Evolutionary conservation across 768 basidiomycete genomes (phyloP), one percentile per base, ranked within the genome.

Genomic region (Podaxis carcinomalis): DNA sequence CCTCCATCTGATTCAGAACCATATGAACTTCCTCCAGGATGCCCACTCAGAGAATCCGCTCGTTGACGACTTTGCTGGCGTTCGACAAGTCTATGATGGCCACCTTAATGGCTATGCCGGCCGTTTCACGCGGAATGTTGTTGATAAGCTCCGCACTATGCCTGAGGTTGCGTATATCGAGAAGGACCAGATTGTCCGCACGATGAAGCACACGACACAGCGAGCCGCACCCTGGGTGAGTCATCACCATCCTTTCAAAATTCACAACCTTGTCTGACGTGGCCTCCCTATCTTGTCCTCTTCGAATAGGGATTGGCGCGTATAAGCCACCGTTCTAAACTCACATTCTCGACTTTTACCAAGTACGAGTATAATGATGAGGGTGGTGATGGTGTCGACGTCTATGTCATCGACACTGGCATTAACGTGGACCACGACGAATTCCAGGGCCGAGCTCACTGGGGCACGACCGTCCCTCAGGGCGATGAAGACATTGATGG

Each of bases 81-180:
- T 93, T 32, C 77, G 75, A 60, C 93, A 96, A 67, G 81, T 96
- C 68, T 97, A 93, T 69, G 82, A 88, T 55, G 80, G 84, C 39
- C 83, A 86, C 63, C 73, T 88, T 68, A 85, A 82, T 61, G 92
- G 92, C 42, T 97, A 95, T 72, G 81, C 93, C 23, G 95, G 93
- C 39, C 78, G 74, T 67, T 95, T 98, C 79, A 82, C 87, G 19
- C 74, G 83, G 28, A 69, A 72, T 32, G 88, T 89, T 46, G 70
- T 99, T 54, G 82, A 92, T 57, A 80, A 83, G 68, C 86, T 99
- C 71, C 83, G 96, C 56, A 73, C 80, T 53, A 80, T 88, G 79
- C 94, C 94, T 9, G 95, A 96, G 72, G 95, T 99, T 35, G 90
- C 86, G 16, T 96, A 90, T 69, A 79, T 99, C 56, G 97, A 99